Evolutionary conservation across 345 rosid species (phyloP), one percentile per base, ranked within the genome.

Genomic region (Pistacia integerrima): DNA sequence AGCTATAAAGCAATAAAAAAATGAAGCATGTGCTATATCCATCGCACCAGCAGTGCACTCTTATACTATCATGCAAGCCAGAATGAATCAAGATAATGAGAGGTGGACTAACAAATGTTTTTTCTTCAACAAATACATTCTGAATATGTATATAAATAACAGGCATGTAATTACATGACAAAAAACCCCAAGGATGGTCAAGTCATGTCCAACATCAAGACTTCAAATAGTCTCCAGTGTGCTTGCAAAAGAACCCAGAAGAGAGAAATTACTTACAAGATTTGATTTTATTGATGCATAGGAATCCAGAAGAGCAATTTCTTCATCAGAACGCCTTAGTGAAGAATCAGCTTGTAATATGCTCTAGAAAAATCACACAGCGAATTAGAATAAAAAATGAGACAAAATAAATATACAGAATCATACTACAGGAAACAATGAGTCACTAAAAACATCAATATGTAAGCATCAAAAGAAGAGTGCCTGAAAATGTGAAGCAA

Each of bases 271-370:
- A 82, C 97, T 80, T 81, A 95, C 99, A 79, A 92, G 87, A 83
- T 87, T 90, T 78, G 99, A 90, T 82, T 80, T 87, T 73, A 95
- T 86, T 10, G 84, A 86, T 14, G 98, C 86, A 80, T 83, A 85
- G 61, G 97, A 88, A 82, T 92, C 91, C 79, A 93, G 68, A 44
- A 85, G 80, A 74, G 90, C 86, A 75, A 90, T 65, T 81, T 95
- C 98, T 76, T 95, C 96, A 80, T 80, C 84, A 67, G 94, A 81
- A 60, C 96, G 91, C 79, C 81, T 85, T 49, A 95, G 76, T 67
- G 93, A 77, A 59, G 88, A 77, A 88, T 95, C 91, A 56, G 83
- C 93, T 76, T 78, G 86, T 9, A 93, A 77, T 78, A 95, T 84
- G 79, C 85, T 93, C 99, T 95, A 77, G 35, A 81, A 60, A 76